Base-by-base conservation (phyloP, 2,329 filamentous ascomycete genomes). In the Aspergillus quadrilineatus region DNA sequence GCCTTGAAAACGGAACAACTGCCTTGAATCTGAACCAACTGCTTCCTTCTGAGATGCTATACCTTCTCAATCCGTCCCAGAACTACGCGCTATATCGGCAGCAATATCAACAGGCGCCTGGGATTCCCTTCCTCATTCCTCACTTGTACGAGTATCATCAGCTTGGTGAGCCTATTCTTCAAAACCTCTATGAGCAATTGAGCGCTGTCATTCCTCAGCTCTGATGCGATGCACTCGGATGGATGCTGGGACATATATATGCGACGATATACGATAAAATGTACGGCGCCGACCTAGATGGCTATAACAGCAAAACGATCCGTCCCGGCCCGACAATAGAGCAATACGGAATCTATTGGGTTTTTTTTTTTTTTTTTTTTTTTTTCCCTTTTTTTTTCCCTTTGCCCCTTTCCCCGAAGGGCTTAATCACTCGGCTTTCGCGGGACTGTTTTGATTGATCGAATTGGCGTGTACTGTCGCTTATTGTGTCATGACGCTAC, bases 81-180 rank as follows among this genome's bases (percentile, higher is more conserved):
- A 76, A 77, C 49, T 75, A 71, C 43, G 60, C 63, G 6, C 54
- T 63, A 28, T 76, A 77, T 56, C 71, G 72, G 32, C 64, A 69
- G 30, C 63, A 67, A 15, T 73, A 72, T 62, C 50, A 60, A 26
- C 54, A 60, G 10, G 58, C 62, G 6, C 73, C 72, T 0, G 74
- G 74, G 4, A 67, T 75, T 22, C 74, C 74, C 1, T 76, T 75
- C 55, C 65, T 77, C 3, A 41, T 69, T 4, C 73, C 74, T 2
- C 74, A 77, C 62, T 55, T 73, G 49, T 62, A 64, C 14, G 73
- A 76, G 30, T 70, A 65, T 47, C 65, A 66, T 37, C 61, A 67
- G 46, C 56, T 63, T 14, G 71, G 71, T 14, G 63, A 67, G 44
- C 22, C 56, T 2, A 65, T 57, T 14, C 59, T 73, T 41, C 66